Percentiles rank a stretch among this genome's conserved stretches.
These are phyloP conservation scores for Psidium friedrichsthalianum DNA, from an alignment of 345 rosid species.

Conservation along the genomic window DNA sequence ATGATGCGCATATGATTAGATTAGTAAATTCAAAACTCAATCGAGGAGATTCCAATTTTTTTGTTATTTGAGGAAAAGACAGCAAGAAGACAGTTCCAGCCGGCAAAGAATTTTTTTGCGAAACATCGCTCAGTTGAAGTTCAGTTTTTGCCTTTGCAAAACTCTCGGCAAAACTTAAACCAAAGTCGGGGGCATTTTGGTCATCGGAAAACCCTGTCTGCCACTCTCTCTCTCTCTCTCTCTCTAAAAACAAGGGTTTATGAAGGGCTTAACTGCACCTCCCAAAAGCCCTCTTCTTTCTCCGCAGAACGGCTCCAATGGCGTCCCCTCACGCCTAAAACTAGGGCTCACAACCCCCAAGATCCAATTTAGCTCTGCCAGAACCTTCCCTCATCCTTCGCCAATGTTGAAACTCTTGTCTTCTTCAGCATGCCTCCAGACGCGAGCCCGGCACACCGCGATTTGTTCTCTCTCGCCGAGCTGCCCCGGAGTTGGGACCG, in stretches of 20 bases:
- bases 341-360: constrained; percentile 8
- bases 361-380: neutral
- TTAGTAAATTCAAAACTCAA: neutral
- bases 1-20: neutral
- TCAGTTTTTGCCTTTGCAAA: neutral
- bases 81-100: neutral
- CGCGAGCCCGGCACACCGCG: constrained; percentile 13
- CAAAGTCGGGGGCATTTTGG: neutral
- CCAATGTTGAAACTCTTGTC: constrained; percentile 63
- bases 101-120: neutral
- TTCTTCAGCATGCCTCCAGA: constrained; percentile 22
- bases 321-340: neutral
- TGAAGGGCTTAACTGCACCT: constrained; percentile 29
- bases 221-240: neutral
- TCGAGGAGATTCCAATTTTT: neutral
- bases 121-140: neutral
- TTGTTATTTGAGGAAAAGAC: neutral
- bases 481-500: constrained; percentile 13
- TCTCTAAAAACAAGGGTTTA: constrained; percentile 28
- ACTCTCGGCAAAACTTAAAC: neutral
- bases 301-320: constrained; percentile 7
- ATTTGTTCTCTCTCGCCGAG: constrained; percentile 2
- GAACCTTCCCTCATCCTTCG: neutral
- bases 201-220: neutral
- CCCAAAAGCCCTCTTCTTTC: constrained; percentile 1